A percentile compares a stretch with the other conserved stretches of the same genome.
Conservation (phyloP, 768 basidiomycete genomes). For the Hortiboletus campestris region DNA sequence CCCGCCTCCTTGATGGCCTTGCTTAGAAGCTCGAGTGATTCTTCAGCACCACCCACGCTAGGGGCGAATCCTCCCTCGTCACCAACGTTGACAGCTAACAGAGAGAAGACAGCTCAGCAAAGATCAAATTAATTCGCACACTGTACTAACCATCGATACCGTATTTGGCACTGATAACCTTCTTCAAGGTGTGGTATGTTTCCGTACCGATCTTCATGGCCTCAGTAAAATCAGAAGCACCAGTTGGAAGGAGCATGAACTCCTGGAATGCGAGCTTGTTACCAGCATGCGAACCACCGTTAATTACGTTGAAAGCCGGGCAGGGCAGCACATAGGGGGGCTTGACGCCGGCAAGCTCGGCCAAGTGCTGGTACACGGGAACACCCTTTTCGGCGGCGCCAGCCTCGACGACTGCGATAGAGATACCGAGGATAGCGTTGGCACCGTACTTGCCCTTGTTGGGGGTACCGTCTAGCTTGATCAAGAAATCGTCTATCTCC, state of each 20-base stretch:
- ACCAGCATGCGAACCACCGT: constrained; percentile 98
- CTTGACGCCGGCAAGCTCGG: constrained; percentile 93
- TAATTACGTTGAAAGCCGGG: constrained; percentile 99
- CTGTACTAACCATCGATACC: constrained; percentile 85
- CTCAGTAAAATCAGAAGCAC: constrained; percentile 88
- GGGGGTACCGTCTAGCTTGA: constrained; percentile 94
- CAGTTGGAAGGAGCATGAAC: constrained; percentile 98
- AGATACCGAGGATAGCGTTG: constrained; percentile 98
- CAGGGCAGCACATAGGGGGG: constrained; percentile 88
- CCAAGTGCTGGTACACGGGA: constrained; percentile 95
- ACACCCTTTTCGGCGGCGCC: constrained; percentile 93
- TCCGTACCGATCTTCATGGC: constrained; percentile 99
- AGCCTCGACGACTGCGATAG: constrained; percentile 92
- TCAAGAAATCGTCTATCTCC: constrained; percentile 95
- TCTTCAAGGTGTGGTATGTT: constrained; percentile 97
- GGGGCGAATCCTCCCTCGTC: constrained; percentile 99
- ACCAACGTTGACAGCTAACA: constrained; percentile 92
- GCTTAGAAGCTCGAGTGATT: constrained; percentile 91
- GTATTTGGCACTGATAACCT: constrained; percentile 98
- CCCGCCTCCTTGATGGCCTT: constrained; percentile 98
- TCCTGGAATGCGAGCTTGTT: constrained; percentile 99
- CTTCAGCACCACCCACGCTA: constrained; percentile 95
- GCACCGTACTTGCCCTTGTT: constrained; percentile 99
- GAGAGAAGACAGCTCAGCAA: constrained; percentile 6
- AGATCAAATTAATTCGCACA: not conserved